Percentiles rank a stretch among this genome's conserved stretches.
phyloP scores from a whole-genome alignment of 176 grass and related monocot genomes.

The Leersia perrieri region DNA sequence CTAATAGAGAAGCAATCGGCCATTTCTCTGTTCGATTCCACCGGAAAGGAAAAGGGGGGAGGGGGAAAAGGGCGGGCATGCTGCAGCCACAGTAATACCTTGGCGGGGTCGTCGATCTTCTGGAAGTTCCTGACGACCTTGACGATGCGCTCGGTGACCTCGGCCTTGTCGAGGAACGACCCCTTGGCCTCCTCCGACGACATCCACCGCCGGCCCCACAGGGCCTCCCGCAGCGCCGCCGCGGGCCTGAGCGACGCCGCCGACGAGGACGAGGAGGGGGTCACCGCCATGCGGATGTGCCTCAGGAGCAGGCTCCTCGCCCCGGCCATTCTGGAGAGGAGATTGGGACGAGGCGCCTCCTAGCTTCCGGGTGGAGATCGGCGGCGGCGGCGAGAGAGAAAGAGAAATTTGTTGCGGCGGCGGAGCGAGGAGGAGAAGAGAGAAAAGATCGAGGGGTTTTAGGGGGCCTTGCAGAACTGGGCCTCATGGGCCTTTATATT shows the following conservation, averaged over 20 bases:
- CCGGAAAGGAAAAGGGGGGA: not conserved
- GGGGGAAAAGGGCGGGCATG: not conserved
- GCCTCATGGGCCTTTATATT: not conserved
- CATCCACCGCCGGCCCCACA: conserved; percentile 45
- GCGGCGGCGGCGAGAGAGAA: not conserved
- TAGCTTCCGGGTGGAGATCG: not conserved
- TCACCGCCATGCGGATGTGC: conserved; percentile 44
- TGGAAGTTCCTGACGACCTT: conserved; percentile 52
- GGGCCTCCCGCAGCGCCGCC: conserved; percentile 32
- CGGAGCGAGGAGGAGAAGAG: not conserved
- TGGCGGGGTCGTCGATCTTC: conserved; percentile 50
- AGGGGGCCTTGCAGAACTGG: not conserved
- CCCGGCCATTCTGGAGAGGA: conserved; percentile 10
- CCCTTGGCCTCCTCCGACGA: conserved; percentile 53
- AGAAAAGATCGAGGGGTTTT: not conserved
- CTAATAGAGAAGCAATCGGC: not conserved
- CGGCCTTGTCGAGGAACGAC: conserved; percentile 54
- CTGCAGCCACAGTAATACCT: conserved; percentile 13
- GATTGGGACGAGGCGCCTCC: not conserved
- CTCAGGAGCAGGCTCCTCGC: conserved; percentile 50
- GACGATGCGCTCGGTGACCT: conserved; percentile 56
- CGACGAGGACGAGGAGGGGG: not conserved
- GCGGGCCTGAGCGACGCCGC: conserved; percentile 26
- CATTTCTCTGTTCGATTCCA: not conserved
- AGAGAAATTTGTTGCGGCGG: not conserved